Evolutionary conservation across 768 basidiomycete genomes (phyloP), one percentile per base, ranked within the genome.

Genomic region (Lactifluus rugatus): DNA sequence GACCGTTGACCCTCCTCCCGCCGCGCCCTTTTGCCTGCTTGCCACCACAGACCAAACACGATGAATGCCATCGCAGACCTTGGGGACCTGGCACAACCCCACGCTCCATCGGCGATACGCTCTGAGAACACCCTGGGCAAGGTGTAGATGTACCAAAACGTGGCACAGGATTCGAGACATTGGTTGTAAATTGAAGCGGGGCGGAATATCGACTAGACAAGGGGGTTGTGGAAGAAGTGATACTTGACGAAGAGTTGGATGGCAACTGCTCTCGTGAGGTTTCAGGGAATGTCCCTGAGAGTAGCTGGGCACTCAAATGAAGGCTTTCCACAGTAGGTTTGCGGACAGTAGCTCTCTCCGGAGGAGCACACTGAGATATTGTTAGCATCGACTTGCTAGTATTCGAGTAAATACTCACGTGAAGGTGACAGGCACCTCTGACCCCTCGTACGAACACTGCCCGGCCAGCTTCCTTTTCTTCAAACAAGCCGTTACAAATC

Each of bases 31-130:
- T 67, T 53, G 72, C 74, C 28, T 71, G 71, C 68, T 81, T 87
- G 0, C 90, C 90, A 1, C 90, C 90, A 66, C 90, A 93, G 6
- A 89, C 77, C 49, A 93, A 76, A 69, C 90, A 93, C 39, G 76
- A 67, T 7, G 78, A 75, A 69, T 93, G 90, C 90, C 90, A 93
- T 61, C 80, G 79, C 32, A 84, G 83, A 36, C 86, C 86, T 59
- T 87, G 84, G 23, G 90, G 90, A 5, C 90, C 90, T 26, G 88
- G 84, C 39, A 93, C 85, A 31, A 92, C 89, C 9, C 90, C 90
- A 57, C 80, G 76, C 66, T 92, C 90, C 89, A 93, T 91, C 1
- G 80, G 80, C 16, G 87, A 87, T 13, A 92, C 90, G 0, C 80
- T 67, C 64, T 79, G 82, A 52, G 74, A 75, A 69, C 90, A 93